Evolutionary conservation across 176 grass and related monocot genomes (phyloP).

Genomic region (Pontederia paniculata): DNA sequence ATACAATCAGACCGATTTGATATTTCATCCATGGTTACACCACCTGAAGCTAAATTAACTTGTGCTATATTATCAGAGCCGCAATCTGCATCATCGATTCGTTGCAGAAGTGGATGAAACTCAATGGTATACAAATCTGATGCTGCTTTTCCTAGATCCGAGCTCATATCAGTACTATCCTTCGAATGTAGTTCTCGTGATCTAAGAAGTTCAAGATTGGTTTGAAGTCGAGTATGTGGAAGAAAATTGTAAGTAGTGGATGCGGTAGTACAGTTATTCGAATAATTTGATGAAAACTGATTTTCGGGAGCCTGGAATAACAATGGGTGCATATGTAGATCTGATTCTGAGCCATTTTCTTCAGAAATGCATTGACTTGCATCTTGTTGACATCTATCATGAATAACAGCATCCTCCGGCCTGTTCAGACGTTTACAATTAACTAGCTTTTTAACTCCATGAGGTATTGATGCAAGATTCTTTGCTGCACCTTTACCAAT

Average conservation of each 20-base stretch:
- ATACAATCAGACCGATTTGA: conserved; percentile 23
- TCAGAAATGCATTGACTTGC: conserved; percentile 15
- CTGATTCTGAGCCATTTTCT: conserved; percentile 40
- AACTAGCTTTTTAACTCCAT: conserved; percentile 25
- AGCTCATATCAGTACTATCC: background rate
- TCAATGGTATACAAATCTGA: conserved; percentile 52
- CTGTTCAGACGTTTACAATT: conserved; percentile 34
- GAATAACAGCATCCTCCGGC: conserved; percentile 35
- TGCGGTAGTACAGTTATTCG: conserved; percentile 24
- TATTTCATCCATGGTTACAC: conserved; percentile 6
- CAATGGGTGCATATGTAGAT: conserved; percentile 91
- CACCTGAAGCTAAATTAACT: background rate
- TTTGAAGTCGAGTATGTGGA: conserved; percentile 32
- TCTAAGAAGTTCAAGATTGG: conserved; percentile 19
- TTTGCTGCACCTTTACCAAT: conserved; percentile 24
- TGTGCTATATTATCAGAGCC: background rate
- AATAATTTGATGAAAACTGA: conserved; percentile 37
- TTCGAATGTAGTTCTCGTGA: conserved; percentile 8
- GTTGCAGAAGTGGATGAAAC: conserved; percentile 82
- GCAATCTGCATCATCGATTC: conserved; percentile 33
- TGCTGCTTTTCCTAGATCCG: conserved; percentile 19
- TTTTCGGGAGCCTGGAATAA: conserved; percentile 69
- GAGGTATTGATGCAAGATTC: conserved; percentile 21
- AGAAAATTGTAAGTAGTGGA: conserved; percentile 37
- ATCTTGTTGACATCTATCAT: conserved; percentile 29